Evolutionary conservation across 805 yeast genomes (phyloP).

Genomic region (Schwanniomyces occidentalis): DNA sequence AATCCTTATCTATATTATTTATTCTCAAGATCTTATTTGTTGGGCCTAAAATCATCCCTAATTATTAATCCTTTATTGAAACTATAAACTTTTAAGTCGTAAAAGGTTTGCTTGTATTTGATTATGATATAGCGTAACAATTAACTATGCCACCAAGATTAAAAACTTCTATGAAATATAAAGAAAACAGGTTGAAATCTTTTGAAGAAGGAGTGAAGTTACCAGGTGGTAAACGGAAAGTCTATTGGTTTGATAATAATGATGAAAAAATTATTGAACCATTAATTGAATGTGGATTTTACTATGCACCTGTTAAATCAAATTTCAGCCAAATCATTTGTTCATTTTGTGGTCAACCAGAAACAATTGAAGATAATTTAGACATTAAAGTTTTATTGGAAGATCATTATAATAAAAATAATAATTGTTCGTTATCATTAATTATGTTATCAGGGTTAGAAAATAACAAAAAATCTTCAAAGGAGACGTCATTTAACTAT

Average conservation of each 20-base stretch:
- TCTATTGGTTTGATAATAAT: constrained; percentile 9
- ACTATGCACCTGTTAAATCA: constrained; percentile 51
- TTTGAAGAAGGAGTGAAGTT: constrained; percentile 20
- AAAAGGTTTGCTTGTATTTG: constrained; percentile 1
- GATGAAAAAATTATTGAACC: constrained; percentile 10
- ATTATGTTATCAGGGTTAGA: constrained; percentile 11
- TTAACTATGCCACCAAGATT: constrained; percentile 10
- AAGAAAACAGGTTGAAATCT: constrained; percentile 21
- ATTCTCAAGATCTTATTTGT: too few relatives aligned
- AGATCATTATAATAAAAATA: constrained; percentile 7
- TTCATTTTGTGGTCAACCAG: constrained; percentile 50
- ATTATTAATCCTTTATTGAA: too few relatives aligned
- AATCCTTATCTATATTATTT: too few relatives aligned
- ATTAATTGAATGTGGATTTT: constrained; percentile 62
- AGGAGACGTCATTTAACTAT: constrained; percentile 4
- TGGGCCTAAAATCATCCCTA: too few relatives aligned
- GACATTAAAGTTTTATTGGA: constrained; percentile 1
- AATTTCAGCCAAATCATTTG: constrained; percentile 56
- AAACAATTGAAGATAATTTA: constrained; percentile 17
- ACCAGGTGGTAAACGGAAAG: constrained; percentile 7
- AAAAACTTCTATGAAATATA: constrained; percentile 17
- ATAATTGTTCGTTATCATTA: constrained; percentile 16
- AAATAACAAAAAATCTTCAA: constrained; percentile 1
- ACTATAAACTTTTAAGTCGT: neutral
- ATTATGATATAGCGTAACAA: constrained; percentile 7